These are phyloP conservation scores for Strobilomyces echinocephalus DNA, from an alignment of 768 basidiomycete genomes.

Conservation along the genomic window DNA sequence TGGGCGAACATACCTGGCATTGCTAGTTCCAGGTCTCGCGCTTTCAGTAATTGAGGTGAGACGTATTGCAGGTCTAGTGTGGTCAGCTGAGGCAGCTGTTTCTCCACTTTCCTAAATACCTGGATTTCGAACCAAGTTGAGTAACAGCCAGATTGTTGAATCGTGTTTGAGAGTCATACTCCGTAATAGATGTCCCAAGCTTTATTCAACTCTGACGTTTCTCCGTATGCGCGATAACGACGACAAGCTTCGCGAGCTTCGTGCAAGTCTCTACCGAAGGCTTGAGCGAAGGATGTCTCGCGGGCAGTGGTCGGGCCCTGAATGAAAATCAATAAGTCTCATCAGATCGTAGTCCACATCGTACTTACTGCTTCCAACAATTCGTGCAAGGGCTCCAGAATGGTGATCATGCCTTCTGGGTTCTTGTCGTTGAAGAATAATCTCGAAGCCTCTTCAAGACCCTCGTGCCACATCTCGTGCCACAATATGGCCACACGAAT, in stretches of 20 bases:
- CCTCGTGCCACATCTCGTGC: slow-evolving; percentile 99
- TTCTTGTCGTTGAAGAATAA: slow-evolving; percentile 97
- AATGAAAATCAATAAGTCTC: slow-evolving; percentile 1
- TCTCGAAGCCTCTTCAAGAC: slow-evolving; percentile 94
- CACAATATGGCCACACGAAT: slow-evolving; percentile 97
- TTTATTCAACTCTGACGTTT: slow-evolving; percentile 86
- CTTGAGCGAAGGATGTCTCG: slow-evolving; percentile 92
- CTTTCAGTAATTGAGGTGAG: slow-evolving; percentile 85
- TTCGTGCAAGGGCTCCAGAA: slow-evolving; percentile 87
- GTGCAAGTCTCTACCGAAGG: slow-evolving; percentile 85
- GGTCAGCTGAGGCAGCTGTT: slow-evolving; percentile 83
- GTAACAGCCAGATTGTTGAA: neutral
- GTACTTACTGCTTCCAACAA: slow-evolving; percentile 76
- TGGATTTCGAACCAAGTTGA: slow-evolving; percentile 27
- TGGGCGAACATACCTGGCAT: slow-evolving; percentile 65
- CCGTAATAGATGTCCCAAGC: slow-evolving; percentile 99
- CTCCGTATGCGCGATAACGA: slow-evolving; percentile 80
- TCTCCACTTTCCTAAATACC: slow-evolving; percentile 97
- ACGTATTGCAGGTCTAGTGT: slow-evolving; percentile 96
- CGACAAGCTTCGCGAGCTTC: slow-evolving; percentile 91
- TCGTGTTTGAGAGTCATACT: slow-evolving; percentile 39
- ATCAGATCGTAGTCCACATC: neutral
- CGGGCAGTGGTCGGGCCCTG: slow-evolving; percentile 92
- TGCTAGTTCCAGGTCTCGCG: slow-evolving; percentile 88
- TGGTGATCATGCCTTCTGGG: slow-evolving; percentile 94